Evolutionary conservation across 495 filamentous ascomycete species (phyloP).

Genomic region (Annulohypoxylon maeteangense): DNA sequence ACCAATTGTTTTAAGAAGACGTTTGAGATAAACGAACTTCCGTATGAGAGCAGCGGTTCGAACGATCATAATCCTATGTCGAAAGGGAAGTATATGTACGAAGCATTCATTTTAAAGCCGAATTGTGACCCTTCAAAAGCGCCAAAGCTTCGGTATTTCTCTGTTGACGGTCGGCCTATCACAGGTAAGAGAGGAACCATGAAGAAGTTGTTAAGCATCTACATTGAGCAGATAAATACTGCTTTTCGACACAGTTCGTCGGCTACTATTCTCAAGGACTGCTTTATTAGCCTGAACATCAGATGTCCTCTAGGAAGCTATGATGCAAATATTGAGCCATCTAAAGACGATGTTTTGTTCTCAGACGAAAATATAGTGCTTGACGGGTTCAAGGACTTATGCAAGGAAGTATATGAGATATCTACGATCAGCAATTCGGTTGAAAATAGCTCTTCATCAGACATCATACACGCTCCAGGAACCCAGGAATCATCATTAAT

Average conservation of each 20-base stretch:
- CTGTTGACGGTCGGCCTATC: conserved; percentile 81
- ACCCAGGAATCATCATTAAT: background rate
- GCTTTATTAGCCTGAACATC: conserved; percentile 81
- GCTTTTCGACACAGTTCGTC: conserved; percentile 6
- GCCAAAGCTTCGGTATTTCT: conserved; percentile 71
- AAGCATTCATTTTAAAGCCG: conserved; percentile 69
- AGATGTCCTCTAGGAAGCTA: conserved; percentile 76
- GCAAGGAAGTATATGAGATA: conserved; percentile 61
- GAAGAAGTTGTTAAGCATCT: conserved; percentile 69
- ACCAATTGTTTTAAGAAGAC: conserved; percentile 54
- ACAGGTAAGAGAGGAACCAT: conserved; percentile 69
- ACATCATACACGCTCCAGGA: background rate
- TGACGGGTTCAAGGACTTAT: conserved; percentile 63
- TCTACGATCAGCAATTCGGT: conserved; percentile 3
- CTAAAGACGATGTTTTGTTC: conserved; percentile 91
- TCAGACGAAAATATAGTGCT: conserved; percentile 64
- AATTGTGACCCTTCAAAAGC: conserved; percentile 65
- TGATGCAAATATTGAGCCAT: conserved; percentile 89
- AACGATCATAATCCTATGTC: background rate
- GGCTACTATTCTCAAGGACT: conserved; percentile 59
- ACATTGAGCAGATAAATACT: conserved; percentile 37
- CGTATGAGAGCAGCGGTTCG: background rate
- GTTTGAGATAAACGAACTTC: conserved; percentile 30
- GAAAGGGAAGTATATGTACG: conserved; percentile 47
- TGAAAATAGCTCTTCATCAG: background rate